Evolutionary conservation across 306 rosid species (phyloP).

Genomic region (Begonia loranthoides): DNA sequence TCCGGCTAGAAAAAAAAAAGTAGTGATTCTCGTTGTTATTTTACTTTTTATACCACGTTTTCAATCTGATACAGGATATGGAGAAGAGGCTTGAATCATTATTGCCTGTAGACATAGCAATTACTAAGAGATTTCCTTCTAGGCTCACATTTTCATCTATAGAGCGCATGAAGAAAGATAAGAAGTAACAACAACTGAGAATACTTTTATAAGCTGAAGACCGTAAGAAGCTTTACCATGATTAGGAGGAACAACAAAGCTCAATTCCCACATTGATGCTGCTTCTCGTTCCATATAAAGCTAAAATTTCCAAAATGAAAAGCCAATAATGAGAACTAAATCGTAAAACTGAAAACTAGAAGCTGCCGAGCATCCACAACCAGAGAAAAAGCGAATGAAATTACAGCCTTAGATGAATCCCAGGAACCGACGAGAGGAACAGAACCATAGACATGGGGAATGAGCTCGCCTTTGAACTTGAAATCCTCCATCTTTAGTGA

Average conservation of each 20-base stretch:
- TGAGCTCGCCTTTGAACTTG: slow-evolving; percentile 67
- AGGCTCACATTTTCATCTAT: too few relatives aligned
- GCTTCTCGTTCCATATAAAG: slow-evolving; percentile 90
- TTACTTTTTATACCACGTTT: too few relatives aligned
- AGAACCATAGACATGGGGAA: slow-evolving; percentile 90
- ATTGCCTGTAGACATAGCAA: too few relatives aligned
- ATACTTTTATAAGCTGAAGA: not conserved
- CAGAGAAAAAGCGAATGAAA: slow-evolving; percentile 2
- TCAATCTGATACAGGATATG: too few relatives aligned
- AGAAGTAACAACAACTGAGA: too few relatives aligned
- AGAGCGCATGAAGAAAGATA: too few relatives aligned
- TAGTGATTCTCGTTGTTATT: too few relatives aligned
- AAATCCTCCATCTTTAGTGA: slow-evolving; percentile 84
- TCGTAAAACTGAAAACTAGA: not conserved
- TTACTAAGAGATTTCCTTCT: too few relatives aligned
- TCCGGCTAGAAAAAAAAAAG: too few relatives aligned
- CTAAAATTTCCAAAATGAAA: slow-evolving; percentile 17
- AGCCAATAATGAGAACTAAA: not conserved
- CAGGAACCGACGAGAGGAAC: slow-evolving; percentile 84
- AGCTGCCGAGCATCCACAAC: not conserved
- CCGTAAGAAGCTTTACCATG: slow-evolving; percentile 41
- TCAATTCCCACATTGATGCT: slow-evolving; percentile 92
- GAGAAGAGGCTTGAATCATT: too few relatives aligned
- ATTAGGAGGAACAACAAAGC: slow-evolving; percentile 97
- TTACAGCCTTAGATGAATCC: slow-evolving; percentile 89